phyloP scores from a whole-genome alignment of 345 rosid genomes.

The Pugionium cornutum region DNA sequence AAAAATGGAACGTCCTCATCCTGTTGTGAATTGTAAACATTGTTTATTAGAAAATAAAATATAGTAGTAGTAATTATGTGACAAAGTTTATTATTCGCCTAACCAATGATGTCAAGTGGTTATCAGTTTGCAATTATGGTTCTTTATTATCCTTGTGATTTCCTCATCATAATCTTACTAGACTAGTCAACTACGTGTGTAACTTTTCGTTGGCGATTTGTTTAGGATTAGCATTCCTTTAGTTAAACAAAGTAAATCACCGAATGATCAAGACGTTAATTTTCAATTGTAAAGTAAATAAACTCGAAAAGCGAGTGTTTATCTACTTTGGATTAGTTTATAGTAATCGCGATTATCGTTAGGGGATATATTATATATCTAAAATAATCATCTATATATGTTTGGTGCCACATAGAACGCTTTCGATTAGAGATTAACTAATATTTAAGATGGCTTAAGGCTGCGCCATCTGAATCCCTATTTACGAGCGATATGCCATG shows the following conservation, averaged over 20 bases:
- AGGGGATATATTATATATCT: slow-evolving; percentile 22
- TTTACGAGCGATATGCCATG: too few species aligned
- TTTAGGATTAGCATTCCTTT: slow-evolving; percentile 21
- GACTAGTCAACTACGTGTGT: slow-evolving; percentile 28
- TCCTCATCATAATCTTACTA: slow-evolving; percentile 25
- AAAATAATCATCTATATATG: neutral
- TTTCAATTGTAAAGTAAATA: neutral
- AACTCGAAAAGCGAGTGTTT: slow-evolving; percentile 20
- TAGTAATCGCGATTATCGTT: slow-evolving; percentile 25
- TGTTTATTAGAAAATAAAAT: neutral
- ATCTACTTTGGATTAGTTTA: slow-evolving; percentile 25
- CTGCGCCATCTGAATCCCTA: neutral
- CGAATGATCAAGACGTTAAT: slow-evolving; percentile 21
- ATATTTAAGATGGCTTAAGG: slow-evolving; percentile 29
- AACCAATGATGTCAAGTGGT: slow-evolving; percentile 33
- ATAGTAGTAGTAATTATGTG: neutral
- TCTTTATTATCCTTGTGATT: slow-evolving; percentile 5
- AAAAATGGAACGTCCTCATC: neutral
- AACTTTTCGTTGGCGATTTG: slow-evolving; percentile 30
- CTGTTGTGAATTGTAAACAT: neutral
- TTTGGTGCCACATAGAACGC: slow-evolving; percentile 33
- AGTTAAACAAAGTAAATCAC: slow-evolving; percentile 23
- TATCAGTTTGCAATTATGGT: slow-evolving; percentile 20
- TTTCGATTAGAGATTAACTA: slow-evolving; percentile 37
- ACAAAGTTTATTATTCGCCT: slow-evolving; percentile 10